A percentile compares a stretch with the other conserved stretches of the same genome.
phyloP scores from a whole-genome alignment of 2,329 filamentous ascomycete genomes.

The Magnaporthiopsis incrustans region DNA sequence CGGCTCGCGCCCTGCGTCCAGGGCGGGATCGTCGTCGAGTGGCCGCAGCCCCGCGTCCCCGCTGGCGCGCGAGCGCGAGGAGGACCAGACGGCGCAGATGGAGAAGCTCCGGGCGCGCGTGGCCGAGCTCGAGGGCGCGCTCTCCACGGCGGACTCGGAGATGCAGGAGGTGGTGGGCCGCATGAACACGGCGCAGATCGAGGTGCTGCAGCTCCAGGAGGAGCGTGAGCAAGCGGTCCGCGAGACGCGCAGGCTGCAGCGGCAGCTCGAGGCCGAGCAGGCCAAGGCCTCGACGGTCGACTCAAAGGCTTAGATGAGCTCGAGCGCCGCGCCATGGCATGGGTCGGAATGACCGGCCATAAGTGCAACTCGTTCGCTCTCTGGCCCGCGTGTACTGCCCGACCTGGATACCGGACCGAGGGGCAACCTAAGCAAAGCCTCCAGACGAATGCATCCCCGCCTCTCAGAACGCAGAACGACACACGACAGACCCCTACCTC shows the following conservation, averaged over 20 bases:
- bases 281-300: conserved; percentile 39
- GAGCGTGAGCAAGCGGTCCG: conserved; percentile 67
- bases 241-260: conserved; percentile 62
- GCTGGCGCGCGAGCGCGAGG: conserved; percentile 34
- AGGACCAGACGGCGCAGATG: conserved; percentile 66
- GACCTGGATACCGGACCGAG: background rate
- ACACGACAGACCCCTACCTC: background rate
- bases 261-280: conserved; percentile 56
- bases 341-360: background rate
- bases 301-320: conserved; percentile 24
- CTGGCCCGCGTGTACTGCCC: background rate
- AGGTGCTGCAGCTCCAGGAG: conserved; percentile 70
- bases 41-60: conserved; percentile 12
- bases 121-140: conserved; percentile 73
- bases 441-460: background rate
- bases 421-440: background rate
- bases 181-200: conserved; percentile 78
- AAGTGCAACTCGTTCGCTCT: background rate
- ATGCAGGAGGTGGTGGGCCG: conserved; percentile 77
- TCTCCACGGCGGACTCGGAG: conserved; percentile 66
- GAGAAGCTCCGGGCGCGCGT: conserved; percentile 71
- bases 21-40: conserved; percentile 7
- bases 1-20: conserved; percentile 13
- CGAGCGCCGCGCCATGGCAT: conserved; percentile 1
- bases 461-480: background rate